Evolutionary conservation across 371 early-diverging fungal genomes (phyloP), one percentile per base, ranked within the genome.

Genomic region (Capniomyces stellatus): DNA sequence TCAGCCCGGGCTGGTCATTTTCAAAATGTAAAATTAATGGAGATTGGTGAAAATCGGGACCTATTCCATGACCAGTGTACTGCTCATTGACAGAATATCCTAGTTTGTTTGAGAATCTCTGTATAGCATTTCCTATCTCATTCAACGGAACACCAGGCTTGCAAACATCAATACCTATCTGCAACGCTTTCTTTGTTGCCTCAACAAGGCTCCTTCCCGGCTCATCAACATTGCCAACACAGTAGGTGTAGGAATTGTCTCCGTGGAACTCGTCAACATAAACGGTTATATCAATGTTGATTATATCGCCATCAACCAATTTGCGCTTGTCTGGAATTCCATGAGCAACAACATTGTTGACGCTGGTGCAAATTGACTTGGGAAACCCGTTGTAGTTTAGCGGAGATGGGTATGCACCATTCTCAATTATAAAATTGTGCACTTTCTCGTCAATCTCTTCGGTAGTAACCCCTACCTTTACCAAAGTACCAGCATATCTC

Each of bases 351-450:
- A 83, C 81, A 54, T 80, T 76, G 61, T 77, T 78, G 47, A 81
- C 76, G 65, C 82, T 82, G 58, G 88, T 92, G 77, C 94, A 93
- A 61, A 83, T 77, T 15, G 91, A 84, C 60, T 87, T 87, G 18
- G 93, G 92, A 63, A 90, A 93, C 21, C 81, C 74, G 64, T 83
- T 75, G 72, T 94, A 93, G 74, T 93, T 92, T 53, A 94, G 70
- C 28, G 94, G 90, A 0, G 93, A 93, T 29, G 97, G 97, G 64
- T 97, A 97, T 4, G 79, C 79, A 30, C 78, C 28, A 29, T 87
- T 79, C 55, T 80, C 82, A 54, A 96, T 77, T 27, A 81, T 81
- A 25, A 86, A 91, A 55, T 83, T 81, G 62, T 93, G 94, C 23
- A 92, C 76, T 50, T 83, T 76, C 25, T 79, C 64, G 67, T 97